Evolutionary conservation across 306 rosid species (phyloP).

Genomic region (Vicia sativa): DNA sequence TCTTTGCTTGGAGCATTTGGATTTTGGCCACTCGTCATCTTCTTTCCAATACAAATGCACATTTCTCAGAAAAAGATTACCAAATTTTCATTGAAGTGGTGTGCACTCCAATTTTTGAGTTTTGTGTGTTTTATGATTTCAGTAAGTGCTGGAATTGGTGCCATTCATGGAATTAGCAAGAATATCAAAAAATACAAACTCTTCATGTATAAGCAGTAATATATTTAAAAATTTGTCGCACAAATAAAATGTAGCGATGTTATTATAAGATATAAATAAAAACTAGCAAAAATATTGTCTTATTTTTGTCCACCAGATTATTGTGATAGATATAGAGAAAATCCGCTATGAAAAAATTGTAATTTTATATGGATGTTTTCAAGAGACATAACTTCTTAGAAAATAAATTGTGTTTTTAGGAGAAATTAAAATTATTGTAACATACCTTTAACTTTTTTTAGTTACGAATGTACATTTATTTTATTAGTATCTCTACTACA

Average conservation of each 20-base stretch:
- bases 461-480: too few relatives aligned
- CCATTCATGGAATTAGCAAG: constrained; percentile 52
- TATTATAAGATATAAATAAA: background rate
- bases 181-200: constrained; percentile 49
- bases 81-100: constrained; percentile 45
- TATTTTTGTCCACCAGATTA: background rate
- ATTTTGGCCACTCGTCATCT: constrained; percentile 65
- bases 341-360: too few relatives aligned
- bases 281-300: background rate
- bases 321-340: background rate
- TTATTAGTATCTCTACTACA: too few relatives aligned
- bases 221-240: background rate
- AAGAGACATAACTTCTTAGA: too few relatives aligned
- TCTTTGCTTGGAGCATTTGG: constrained; percentile 67
- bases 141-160: constrained; percentile 43
- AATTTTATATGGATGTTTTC: too few relatives aligned
- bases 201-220: constrained; percentile 47
- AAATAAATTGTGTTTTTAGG: too few relatives aligned
- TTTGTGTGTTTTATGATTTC: constrained; percentile 49
- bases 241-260: background rate
- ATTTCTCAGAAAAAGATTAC: constrained; percentile 47
- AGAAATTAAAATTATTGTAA: too few relatives aligned
- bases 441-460: too few relatives aligned
- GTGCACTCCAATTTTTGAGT: constrained; percentile 51
- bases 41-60: constrained; percentile 67